Base-by-base conservation (phyloP, 495 filamentous ascomycete species). In the Podospora comata region DNA sequence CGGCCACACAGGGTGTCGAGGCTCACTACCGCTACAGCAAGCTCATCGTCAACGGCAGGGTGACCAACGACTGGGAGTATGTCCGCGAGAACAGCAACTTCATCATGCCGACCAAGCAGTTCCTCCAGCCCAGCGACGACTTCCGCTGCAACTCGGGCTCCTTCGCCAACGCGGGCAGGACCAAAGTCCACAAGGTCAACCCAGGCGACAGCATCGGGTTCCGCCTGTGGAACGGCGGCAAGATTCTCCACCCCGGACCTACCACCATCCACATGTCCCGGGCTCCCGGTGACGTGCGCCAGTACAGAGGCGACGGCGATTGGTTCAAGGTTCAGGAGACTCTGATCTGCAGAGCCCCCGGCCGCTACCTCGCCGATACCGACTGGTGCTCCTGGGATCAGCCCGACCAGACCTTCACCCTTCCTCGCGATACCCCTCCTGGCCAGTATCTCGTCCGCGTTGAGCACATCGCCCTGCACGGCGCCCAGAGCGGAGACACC, bases 401-500 rank as follows among this genome's bases (percentile, higher is more conserved):
- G 34, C 65, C 72, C 60, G 69, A 62, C 9, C 30, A 75, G 27
- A 70, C 78, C 62, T 79, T 82, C 67, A 77, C 73, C 19, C 78
- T 82, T 67, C 79, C 80, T 19, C 62, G 67, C 5, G 80, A 75
- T 64, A 71, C 85, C 55, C 78, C 79, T 23, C 75, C 77, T 2
- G 78, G 79, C 26, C 76, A 84, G 63, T 82, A 86, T 67, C 75
- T 85, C 7, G 76, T 85, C 57, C 80, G 83, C 1, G 81, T 82
- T 27, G 83, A 85, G 72, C 67, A 83, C 11, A 83, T 84, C 59
- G 82, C 83, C 7, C 77, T 85, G n/a, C 82, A 84, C 70, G 70
- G 70, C 5, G 82, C 83, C 5, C 68, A 76, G 30, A 67, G 64
- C 5, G 79, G 78, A 3, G 82, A 82, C 34, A 84, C 84, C 0